Conservation (phyloP, 768 basidiomycete genomes). For the Collybia sordida region DNA sequence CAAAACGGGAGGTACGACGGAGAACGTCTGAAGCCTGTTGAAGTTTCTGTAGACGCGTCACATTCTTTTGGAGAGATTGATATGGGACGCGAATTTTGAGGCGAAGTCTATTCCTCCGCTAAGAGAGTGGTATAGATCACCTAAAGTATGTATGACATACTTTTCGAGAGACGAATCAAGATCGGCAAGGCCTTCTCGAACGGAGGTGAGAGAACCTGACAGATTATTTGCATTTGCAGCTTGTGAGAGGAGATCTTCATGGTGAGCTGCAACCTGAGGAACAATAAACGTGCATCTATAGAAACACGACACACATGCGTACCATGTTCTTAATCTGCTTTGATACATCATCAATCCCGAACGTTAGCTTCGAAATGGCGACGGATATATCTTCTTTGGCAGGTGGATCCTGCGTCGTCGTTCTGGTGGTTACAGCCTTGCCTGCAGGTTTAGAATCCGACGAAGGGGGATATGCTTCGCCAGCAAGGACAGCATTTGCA, state of each 20-base stretch:
- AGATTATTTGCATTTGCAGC: slow-evolving; percentile 76
- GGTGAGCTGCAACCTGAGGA: slow-evolving; percentile 74
- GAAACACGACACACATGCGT: slow-evolving; percentile 23
- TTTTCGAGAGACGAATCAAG: slow-evolving; percentile 77
- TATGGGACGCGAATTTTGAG: slow-evolving; percentile 87
- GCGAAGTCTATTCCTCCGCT: slow-evolving; percentile 55
- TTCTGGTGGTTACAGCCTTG: slow-evolving; percentile 30
- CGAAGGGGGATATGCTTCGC: slow-evolving; percentile 65
- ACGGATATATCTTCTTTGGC: slow-evolving; percentile 87
- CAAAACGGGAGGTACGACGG: slow-evolving; percentile 81
- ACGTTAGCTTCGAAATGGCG: slow-evolving; percentile 83
- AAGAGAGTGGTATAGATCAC: slow-evolving; percentile 19
- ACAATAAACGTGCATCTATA: slow-evolving; percentile 3
- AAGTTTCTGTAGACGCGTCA: slow-evolving; percentile 71
- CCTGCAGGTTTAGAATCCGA: slow-evolving; percentile 28
- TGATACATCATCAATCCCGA: slow-evolving; percentile 88
- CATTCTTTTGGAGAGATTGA: slow-evolving; percentile 66
- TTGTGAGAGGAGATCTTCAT: slow-evolving; percentile 78
- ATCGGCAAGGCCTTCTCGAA: slow-evolving; percentile 69
- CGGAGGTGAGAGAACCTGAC: slow-evolving; percentile 64
- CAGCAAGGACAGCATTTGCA: slow-evolving; percentile 87
- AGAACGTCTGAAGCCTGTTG: slow-evolving; percentile 85
- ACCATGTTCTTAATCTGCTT: slow-evolving; percentile 88
- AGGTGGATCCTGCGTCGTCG: slow-evolving; percentile 45
- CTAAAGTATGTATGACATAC: slow-evolving; percentile 36